Conservation (phyloP, 768 basidiomycete genomes). For the Cystobasidium tubakii region DNA sequence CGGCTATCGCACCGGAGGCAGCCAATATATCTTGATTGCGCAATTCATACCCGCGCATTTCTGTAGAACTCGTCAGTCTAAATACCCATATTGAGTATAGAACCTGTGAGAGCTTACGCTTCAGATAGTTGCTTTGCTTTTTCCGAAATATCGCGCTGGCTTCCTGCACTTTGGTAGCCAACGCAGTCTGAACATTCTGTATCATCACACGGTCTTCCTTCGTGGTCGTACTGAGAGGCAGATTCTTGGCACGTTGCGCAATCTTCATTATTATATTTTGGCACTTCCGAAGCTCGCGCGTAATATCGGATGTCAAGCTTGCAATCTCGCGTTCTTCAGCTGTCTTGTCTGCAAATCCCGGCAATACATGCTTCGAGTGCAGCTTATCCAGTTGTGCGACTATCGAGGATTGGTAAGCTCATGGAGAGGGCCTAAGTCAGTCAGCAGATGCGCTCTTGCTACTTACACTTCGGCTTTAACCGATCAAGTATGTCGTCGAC, state of each 20-base stretch:
- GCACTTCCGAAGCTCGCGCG: conserved; percentile 64
- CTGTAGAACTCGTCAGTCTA: conserved; percentile 52
- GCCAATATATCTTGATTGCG: conserved; percentile 91
- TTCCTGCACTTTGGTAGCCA: conserved; percentile 94
- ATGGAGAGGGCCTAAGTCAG: neutral
- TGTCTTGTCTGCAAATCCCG: conserved; percentile 90
- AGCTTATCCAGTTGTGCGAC: conserved; percentile 86
- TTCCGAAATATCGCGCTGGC: conserved; percentile 86
- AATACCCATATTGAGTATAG: no score
- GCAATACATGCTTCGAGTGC: conserved; percentile 89
- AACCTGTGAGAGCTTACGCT: conserved; percentile 88
- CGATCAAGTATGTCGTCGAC: conserved; percentile 70
- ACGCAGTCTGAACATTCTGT: conserved; percentile 87
- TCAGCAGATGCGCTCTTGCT: neutral
- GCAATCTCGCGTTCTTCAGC: conserved; percentile 94
- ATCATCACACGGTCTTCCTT: conserved; percentile 51
- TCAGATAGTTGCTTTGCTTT: conserved; percentile 97
- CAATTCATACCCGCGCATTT: conserved; percentile 92
- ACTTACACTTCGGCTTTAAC: conserved; percentile 72
- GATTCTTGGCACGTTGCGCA: conserved; percentile 48
- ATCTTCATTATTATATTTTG: conserved; percentile 70
- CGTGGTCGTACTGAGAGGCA: conserved; percentile 49
- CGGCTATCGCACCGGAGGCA: conserved; percentile 73
- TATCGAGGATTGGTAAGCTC: conserved; percentile 49
- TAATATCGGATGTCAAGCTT: conserved; percentile 74